A percentile compares a stretch with the other conserved stretches of the same genome.
phyloP scores from a whole-genome alignment of 1,139 yeast species.

The Debaryomycetaceae sp. region DNA sequence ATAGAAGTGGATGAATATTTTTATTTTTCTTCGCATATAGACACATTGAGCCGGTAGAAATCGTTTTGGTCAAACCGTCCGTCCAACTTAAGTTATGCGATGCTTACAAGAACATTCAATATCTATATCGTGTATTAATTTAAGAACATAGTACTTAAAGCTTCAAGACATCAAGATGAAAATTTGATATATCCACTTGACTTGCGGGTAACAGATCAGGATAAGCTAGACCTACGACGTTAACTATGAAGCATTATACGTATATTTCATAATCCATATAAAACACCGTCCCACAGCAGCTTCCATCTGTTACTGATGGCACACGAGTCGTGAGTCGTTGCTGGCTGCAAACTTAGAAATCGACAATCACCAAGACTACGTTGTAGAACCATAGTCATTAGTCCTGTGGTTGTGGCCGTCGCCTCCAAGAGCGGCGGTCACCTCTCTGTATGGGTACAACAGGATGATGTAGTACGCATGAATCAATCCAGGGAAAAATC shows the following conservation, averaged over 20 bases:
- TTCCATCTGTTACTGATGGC: no score
- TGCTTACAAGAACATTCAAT: not conserved
- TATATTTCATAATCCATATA: no score
- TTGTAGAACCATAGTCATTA: slow-evolving; percentile 25
- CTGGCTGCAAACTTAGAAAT: no score
- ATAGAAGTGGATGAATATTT: not conserved
- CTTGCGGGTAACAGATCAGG: not conserved
- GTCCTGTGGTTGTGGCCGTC: slow-evolving; percentile 28
- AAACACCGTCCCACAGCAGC: no score
- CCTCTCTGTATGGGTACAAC: slow-evolving; percentile 48
- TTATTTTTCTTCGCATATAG: slow-evolving; percentile 42
- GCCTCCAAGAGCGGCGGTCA: slow-evolving; percentile 24
- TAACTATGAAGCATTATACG: no score
- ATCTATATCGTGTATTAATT: no score
- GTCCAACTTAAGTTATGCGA: slow-evolving; percentile 49
- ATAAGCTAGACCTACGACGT: no score
- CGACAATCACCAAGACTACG: no score
- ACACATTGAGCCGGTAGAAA: slow-evolving; percentile 49
- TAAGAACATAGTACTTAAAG: no score
- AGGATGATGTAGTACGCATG: slow-evolving; percentile 63
- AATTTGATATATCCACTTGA: not conserved
- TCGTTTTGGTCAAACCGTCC: slow-evolving; percentile 20
- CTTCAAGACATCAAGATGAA: not conserved
- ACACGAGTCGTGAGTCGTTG: no score
- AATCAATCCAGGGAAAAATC: slow-evolving; percentile 76